Percentiles rank a stretch among this genome's conserved stretches.
Evolutionary conservation across 208 protist species (phyloP).

Genomic region (Vickermania spadyakhi): DNA sequence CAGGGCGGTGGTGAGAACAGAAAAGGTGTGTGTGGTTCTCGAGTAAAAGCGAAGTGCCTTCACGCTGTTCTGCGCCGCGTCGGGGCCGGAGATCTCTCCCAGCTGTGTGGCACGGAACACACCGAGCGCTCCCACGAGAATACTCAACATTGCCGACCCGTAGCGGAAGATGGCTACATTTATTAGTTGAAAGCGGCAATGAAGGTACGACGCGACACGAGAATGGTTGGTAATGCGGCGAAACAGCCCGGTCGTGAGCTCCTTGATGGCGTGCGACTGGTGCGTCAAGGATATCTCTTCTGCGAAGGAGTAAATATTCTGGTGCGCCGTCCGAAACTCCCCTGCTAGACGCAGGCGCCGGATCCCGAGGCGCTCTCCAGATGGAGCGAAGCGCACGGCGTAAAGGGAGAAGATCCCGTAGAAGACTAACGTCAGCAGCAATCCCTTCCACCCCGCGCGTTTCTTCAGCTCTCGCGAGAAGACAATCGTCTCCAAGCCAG

Average conservation of each 20-base stretch:
- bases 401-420: constrained; percentile 28
- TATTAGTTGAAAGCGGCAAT: constrained; percentile 32
- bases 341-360: constrained; percentile 36
- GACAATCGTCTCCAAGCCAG: constrained; percentile 32
- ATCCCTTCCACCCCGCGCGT: constrained; percentile 17
- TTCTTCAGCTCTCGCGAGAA: constrained; percentile 35
- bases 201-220: constrained; percentile 37
- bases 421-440: constrained; percentile 23
- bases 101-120: constrained; percentile 10
- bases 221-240: constrained; percentile 29
- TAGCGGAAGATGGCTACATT: constrained; percentile 48
- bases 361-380: constrained; percentile 33
- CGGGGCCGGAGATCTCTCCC: constrained; percentile 1
- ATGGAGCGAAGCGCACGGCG: constrained; percentile 16
- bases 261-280: constrained; percentile 23
- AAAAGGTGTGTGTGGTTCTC: constrained; percentile 26
- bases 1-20: constrained; percentile 31
- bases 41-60: constrained; percentile 15
- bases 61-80: constrained; percentile 4
- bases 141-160: constrained; percentile 39
- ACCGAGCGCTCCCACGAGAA: constrained; percentile 22
- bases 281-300: constrained; percentile 57
- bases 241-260: constrained; percentile 30
- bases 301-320: constrained; percentile 29
- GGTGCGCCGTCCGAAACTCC: constrained; percentile 34